phyloP scores from a whole-genome alignment of 768 basidiomycete genomes.

The Termitomyces sp. region DNA sequence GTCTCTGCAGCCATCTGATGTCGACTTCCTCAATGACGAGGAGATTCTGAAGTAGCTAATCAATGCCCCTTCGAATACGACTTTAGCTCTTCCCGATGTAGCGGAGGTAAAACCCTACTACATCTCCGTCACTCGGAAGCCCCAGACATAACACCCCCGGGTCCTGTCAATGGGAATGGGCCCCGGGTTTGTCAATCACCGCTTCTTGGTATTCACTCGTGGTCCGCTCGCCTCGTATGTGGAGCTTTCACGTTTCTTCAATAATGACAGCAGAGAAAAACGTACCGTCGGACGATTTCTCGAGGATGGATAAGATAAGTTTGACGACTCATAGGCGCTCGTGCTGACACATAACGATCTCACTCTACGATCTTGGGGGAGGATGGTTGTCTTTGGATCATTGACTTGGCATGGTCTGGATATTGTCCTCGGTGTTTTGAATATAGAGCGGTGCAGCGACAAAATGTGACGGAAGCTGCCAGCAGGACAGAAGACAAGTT shows the following conservation, averaged over 20 bases:
- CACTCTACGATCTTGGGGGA: constrained; percentile 13
- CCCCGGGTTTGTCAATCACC: neutral
- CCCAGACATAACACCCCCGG: neutral
- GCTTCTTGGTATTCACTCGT: neutral
- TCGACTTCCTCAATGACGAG: no score
- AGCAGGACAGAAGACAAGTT: neutral
- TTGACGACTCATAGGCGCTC: constrained; percentile 17
- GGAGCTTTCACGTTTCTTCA: constrained; percentile 14
- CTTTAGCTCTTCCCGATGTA: no score
- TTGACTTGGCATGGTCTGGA: constrained; percentile 19
- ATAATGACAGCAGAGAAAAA: neutral
- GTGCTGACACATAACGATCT: constrained; percentile 21
- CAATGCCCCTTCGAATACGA: no score
- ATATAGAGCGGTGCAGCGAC: constrained; percentile 15
- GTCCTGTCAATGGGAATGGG: neutral
- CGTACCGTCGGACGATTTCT: constrained; percentile 2
- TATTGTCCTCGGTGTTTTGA: constrained; percentile 18
- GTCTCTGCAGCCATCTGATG: no score
- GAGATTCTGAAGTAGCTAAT: no score
- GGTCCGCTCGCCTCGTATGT: constrained; percentile 10
- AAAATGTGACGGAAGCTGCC: neutral
- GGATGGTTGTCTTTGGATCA: constrained; percentile 17
- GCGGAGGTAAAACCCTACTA: no score
- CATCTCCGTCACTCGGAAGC: constrained; percentile 11
- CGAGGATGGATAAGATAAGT: neutral